These are phyloP conservation scores for Clonostachys solani DNA, from an alignment of 2,329 filamentous ascomycete species.

Conservation along the genomic window DNA sequence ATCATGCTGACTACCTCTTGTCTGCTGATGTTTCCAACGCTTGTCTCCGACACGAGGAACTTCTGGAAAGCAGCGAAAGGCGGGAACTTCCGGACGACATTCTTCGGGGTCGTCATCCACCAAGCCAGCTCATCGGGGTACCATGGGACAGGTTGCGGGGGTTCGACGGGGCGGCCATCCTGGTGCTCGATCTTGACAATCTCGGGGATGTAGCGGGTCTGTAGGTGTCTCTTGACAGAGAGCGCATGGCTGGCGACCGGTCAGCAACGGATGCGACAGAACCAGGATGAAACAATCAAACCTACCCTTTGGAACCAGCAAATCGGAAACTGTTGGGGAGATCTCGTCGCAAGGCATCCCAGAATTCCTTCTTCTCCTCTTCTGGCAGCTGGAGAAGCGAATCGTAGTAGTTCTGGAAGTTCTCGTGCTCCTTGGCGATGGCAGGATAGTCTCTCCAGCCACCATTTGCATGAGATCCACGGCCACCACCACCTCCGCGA, in stretches of 20 bases:
- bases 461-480: constrained; percentile 8
- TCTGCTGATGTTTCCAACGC: constrained; percentile 93
- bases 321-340: constrained; percentile 97
- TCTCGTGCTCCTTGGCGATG: constrained; percentile 74
- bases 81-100: constrained; percentile 86
- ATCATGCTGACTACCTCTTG: constrained; percentile 99
- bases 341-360: constrained; percentile 77
- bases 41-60: constrained; percentile 95
- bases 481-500: constrained; percentile 23
- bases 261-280: constrained; percentile 3
- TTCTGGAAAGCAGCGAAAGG: constrained; percentile 96
- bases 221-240: constrained; percentile 82
- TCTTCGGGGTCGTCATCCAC: constrained; percentile 98
- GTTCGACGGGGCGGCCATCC: constrained; percentile 77
- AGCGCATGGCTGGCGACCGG: constrained; percentile 68
- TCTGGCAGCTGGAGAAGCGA: constrained; percentile 70
- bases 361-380: constrained; percentile 76
- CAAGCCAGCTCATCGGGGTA: constrained; percentile 94
- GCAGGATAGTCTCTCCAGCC: constrained; percentile 28
- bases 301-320: constrained; percentile 85
- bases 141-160: constrained; percentile 80
- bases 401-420: constrained; percentile 85
- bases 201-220: constrained; percentile 84
- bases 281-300: neutral
- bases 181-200: constrained; percentile 79